These are phyloP conservation scores for Penicillium freii DNA, from an alignment of 2,329 filamentous ascomycete species.

Conservation along the genomic window DNA sequence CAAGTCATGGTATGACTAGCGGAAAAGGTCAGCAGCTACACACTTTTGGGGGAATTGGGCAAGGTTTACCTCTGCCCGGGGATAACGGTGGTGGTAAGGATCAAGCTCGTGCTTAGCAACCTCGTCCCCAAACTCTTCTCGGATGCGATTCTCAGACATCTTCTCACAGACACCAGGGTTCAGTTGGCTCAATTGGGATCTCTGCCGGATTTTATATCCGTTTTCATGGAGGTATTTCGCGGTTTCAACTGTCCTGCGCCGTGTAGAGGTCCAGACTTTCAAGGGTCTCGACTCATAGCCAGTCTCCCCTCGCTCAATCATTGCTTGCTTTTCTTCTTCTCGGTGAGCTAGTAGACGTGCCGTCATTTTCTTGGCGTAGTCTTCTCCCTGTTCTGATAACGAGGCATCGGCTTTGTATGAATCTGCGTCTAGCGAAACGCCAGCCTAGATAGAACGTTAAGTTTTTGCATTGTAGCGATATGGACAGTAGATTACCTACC, in stretches of 20 bases:
- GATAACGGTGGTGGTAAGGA: slow-evolving; percentile 95
- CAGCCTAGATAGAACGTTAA: slow-evolving; percentile 52
- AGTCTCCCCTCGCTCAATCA: slow-evolving; percentile 66
- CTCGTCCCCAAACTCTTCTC: slow-evolving; percentile 81
- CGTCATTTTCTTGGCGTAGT: slow-evolving; percentile 82
- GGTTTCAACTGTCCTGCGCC: slow-evolving; percentile 86
- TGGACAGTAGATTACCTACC: slow-evolving; percentile 36
- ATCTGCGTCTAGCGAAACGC: slow-evolving; percentile 81
- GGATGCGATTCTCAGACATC: slow-evolving; percentile 79
- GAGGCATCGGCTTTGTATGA: slow-evolving; percentile 89
- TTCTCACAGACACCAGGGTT: slow-evolving; percentile 96
- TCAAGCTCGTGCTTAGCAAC: slow-evolving; percentile 89
- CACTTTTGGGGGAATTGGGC: background rate
- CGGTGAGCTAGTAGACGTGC: slow-evolving; percentile 80
- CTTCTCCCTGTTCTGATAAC: slow-evolving; percentile 73
- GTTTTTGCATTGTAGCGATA: background rate
- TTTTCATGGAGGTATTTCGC: slow-evolving; percentile 73
- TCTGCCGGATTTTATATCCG: slow-evolving; percentile 83
- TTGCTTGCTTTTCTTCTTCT: slow-evolving; percentile 70
- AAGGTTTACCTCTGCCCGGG: slow-evolving; percentile 74
- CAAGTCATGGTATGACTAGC: slow-evolving; percentile 91
- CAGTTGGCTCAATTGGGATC: slow-evolving; percentile 94
- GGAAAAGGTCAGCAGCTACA: background rate
- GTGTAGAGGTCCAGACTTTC: slow-evolving; percentile 91
- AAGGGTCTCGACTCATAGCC: slow-evolving; percentile 72